Base-by-base conservation (phyloP, 1,284 basidiomycete species). In the Inonotus obliquus region DNA sequence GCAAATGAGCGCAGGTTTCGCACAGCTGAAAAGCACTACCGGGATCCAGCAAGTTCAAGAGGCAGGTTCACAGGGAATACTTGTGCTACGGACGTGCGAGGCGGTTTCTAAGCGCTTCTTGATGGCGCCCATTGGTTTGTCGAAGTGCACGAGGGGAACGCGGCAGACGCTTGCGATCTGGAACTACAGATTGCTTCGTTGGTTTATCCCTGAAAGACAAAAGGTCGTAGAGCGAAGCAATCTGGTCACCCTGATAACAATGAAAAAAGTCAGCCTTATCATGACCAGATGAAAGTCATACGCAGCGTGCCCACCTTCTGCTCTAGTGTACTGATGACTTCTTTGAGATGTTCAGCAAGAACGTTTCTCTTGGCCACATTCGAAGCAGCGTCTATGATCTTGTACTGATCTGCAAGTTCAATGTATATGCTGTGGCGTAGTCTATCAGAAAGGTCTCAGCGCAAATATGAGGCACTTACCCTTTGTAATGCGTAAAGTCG, bases 321-420 rank as follows among this genome's bases (percentile, higher is more conserved):
- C 69, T 96, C 95, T 32, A 97, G 79, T 49, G 89, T 81, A 72
- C 95, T 91, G 54, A 97, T 92, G 17, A 96, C 92, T 70, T 96
- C 92, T 47, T 84, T 86, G 60, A 97, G 77, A 72, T 95, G 94
- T 63, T 86, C 83, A 0, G 94, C 92, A 27, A 96, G 78, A 9
- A 89, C 81, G 65, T 91, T 91, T 35, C 94, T 81, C 71, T 91
- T 92, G 19, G 81, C 81, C 1, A 87, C 85, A 68, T 93, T 87
- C 4, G 87, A 89, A 1, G 85, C 85, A 1, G 92, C 85, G 70
- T 94, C 91, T 81, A 96, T 89, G 7, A 84, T 75, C 71, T 87
- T 92, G 76, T 96, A 97, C 75, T 95, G 89, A 63, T 95, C 92
- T 0, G 94, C 88, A 38, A 96, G 79, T 70, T 93, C 91, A 57